A percentile compares a stretch with the other conserved stretches of the same genome.
Conservation (phyloP, 176 grass and related monocot species). For the Carex kokanica region DNA sequence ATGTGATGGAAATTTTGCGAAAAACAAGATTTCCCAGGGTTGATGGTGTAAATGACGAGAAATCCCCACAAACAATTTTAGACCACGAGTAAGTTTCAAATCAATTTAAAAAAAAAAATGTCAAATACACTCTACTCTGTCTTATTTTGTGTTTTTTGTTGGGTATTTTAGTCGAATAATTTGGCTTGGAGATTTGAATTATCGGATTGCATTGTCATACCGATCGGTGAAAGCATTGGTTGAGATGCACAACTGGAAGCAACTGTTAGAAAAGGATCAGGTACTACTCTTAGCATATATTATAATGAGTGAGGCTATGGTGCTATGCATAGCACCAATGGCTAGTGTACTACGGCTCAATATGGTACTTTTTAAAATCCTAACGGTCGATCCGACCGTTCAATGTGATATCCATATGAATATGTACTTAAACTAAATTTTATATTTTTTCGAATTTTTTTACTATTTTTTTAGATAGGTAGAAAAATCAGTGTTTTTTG, state of each 20-base stretch:
- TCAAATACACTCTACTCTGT: not conserved
- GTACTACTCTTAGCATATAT: constrained; percentile 14
- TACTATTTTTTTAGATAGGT: no score
- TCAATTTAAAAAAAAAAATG: not conserved
- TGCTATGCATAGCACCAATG: no score
- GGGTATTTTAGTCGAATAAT: constrained; percentile 66
- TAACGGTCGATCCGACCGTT: no score
- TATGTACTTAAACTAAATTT: no score
- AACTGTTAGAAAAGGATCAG: constrained; percentile 88
- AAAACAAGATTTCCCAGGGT: constrained; percentile 84
- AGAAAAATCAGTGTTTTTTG: no score
- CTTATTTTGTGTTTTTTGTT: not conserved
- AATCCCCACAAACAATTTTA: constrained; percentile 75
- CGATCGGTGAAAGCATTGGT: constrained; percentile 89
- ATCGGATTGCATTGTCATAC: constrained; percentile 88
- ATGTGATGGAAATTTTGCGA: constrained; percentile 79
- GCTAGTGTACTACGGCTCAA: no score
- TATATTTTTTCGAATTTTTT: no score
- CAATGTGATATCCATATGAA: no score
- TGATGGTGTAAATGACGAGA: constrained; percentile 53
- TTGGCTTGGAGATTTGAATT: constrained; percentile 98
- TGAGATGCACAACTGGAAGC: constrained; percentile 91
- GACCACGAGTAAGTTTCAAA: constrained; percentile 64
- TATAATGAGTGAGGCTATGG: no score
- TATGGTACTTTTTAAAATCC: no score